Percentiles rank a stretch among this genome's conserved stretches.
Evolutionary conservation across 495 filamentous ascomycete genomes (phyloP).

Genomic region (Aspergillus nidulans): DNA sequence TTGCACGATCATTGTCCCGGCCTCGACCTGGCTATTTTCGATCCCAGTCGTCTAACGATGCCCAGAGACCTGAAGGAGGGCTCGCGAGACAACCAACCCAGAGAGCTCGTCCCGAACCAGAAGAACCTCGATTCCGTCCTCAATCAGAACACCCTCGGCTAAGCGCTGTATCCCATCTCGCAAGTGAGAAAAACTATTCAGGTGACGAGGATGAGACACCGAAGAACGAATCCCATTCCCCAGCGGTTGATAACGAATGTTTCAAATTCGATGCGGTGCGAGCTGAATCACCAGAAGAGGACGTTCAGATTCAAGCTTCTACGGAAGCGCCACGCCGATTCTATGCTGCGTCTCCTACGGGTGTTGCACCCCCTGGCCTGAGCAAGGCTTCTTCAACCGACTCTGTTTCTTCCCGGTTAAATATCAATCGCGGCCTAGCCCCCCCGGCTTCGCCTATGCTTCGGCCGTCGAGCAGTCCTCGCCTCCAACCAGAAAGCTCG

Average conservation of each 20-base stretch:
- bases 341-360: slow-evolving; percentile 15
- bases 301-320: slow-evolving; percentile 14
- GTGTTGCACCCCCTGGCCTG: slow-evolving; percentile 11
- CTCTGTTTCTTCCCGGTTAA: slow-evolving; percentile 39
- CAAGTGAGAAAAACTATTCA: slow-evolving; percentile 38
- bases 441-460: slow-evolving; percentile 56
- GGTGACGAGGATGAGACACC: slow-evolving; percentile 32
- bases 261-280: slow-evolving; percentile 43
- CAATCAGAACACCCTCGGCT: slow-evolving; percentile 70
- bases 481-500: slow-evolving; percentile 56
- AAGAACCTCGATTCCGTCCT: slow-evolving; percentile 59
- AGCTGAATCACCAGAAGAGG: slow-evolving; percentile 48
- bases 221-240: slow-evolving; percentile 19
- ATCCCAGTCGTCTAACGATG: slow-evolving; percentile 41
- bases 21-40: slow-evolving; percentile 71
- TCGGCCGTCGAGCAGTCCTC: slow-evolving; percentile 52
- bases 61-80: slow-evolving; percentile 13
- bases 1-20: slow-evolving; percentile 68
- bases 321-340: slow-evolving; percentile 22
- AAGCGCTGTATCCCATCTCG: slow-evolving; percentile 54
- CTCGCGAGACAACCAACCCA: slow-evolving; percentile 37
- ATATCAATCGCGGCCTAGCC: slow-evolving; percentile 44
- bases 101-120: slow-evolving; percentile 50
- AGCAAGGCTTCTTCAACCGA: slow-evolving; percentile 40
- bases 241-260: slow-evolving; percentile 15